These are phyloP conservation scores for Astrephomene gubernaculifera DNA, from an alignment of 139 green algal species.

Conservation along the genomic window DNA sequence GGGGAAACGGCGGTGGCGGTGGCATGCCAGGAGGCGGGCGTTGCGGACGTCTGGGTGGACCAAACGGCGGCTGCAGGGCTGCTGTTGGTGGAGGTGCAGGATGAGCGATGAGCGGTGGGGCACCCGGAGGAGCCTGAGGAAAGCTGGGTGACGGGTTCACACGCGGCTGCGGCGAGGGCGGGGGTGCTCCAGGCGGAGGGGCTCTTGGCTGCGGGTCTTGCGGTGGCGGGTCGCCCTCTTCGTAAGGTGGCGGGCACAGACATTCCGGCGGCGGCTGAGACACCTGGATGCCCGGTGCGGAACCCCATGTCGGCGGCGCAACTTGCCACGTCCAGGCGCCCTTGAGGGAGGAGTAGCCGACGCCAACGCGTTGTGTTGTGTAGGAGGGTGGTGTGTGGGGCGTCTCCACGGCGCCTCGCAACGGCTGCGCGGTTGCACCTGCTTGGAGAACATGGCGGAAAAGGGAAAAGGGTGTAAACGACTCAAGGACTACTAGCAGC, in stretches of 20 bases:
- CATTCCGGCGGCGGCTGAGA: background rate
- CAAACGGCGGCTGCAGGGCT: background rate
- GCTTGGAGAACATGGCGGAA: no score
- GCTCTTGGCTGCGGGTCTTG: background rate
- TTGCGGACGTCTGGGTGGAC: background rate
- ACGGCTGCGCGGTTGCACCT: no score
- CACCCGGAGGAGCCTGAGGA: background rate
- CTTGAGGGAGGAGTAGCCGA: background rate
- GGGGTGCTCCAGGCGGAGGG: background rate
- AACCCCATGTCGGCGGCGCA: background rate
- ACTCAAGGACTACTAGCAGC: no score
- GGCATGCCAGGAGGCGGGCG: background rate
- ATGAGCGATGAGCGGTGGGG: background rate
- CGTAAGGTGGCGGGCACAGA: background rate
- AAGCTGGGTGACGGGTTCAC: background rate
- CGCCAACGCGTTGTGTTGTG: no score
- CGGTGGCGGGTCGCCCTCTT: no score
- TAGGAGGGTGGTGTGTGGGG: no score
- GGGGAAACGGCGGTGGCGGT: background rate
- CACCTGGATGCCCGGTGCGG: background rate
- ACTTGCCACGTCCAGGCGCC: background rate
- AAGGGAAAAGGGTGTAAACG: no score
- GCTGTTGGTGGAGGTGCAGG: background rate
- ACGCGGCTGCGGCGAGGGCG: no score
- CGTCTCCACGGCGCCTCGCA: no score